Base-by-base conservation (phyloP, 176 grass and related monocot genomes). In the Paspalum notatum region DNA sequence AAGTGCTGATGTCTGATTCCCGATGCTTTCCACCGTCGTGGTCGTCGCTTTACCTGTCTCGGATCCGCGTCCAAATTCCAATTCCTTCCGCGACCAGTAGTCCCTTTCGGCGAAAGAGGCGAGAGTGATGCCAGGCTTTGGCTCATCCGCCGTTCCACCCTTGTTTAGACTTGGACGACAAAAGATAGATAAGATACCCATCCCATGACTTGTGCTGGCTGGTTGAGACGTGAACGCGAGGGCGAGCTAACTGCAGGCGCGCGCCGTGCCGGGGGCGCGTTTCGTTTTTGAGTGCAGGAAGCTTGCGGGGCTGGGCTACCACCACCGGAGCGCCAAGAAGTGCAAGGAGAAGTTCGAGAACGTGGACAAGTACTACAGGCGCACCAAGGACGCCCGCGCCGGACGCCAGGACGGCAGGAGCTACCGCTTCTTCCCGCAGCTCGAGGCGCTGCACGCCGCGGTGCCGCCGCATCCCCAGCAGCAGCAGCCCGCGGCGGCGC, bases 311-410 rank as follows among this genome's bases (percentile, higher is more conserved):
- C 61, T 95, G 74, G 95, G 90, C 2, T 98, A 95, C 92, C 89
- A 95, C 92, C 89, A 63, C 24, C 80, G 95, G 66, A 93, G 79
- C 71, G 81, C 82, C 79, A 95, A 98, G 81, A 98, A 98, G 85
- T 95, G 95, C 84, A 91, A 94, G 83, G 95, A 98, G 89, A 98
- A 98, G 82, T 98, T 98, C 40, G 92, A 98, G 86, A 98, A 98
- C 85, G 92, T 98, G 38, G 90, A 95, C 76, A 98, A 98, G 84
- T 98, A 98, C 86, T 98, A 98, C 90, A 86, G 87, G 90, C 95
- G 95, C 71, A 98, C 95, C 41, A 98, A 95, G 89, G 95, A 95
- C 53, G 80, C 92, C n/a, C 92, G 88, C 11, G 81, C 92, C 66
- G 95, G 95, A 0, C 72, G 93, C 46, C 92, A 95, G 77, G 95